Evolutionary conservation across 1,284 basidiomycete species (phyloP).

Genomic region (Athelia sp.): DNA sequence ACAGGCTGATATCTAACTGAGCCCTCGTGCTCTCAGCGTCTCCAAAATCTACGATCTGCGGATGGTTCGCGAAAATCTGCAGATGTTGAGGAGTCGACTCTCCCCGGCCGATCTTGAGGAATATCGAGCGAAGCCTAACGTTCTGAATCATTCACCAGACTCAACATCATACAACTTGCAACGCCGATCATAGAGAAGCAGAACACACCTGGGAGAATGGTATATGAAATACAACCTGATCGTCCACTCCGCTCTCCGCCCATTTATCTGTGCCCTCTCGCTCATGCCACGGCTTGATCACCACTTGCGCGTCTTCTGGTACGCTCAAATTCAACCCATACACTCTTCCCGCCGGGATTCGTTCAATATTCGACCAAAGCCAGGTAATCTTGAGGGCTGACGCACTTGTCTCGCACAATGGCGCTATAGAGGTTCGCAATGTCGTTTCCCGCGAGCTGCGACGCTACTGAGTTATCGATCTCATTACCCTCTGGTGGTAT

Average conservation of each 20-base stretch:
- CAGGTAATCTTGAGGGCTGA: constrained; percentile 20
- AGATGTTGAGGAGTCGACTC: constrained; percentile 62
- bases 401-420: constrained; percentile 68
- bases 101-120: constrained; percentile 74
- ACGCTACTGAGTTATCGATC: constrained; percentile 17
- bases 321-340: constrained; percentile 73
- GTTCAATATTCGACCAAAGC: too few relatives aligned
- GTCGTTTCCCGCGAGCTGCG: constrained; percentile 34
- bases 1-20: constrained; percentile 64
- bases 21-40: constrained; percentile 65
- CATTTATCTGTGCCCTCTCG: constrained; percentile 62
- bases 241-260: constrained; percentile 73
- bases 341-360: constrained; percentile 41
- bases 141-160: constrained; percentile 31
- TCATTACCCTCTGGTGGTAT: neutral
- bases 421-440: constrained; percentile 53
- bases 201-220: constrained; percentile 49
- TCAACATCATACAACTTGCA: too few relatives aligned
- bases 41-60: constrained; percentile 70
- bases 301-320: constrained; percentile 67
- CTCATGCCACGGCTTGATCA: constrained; percentile 79
- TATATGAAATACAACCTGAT: constrained; percentile 77
- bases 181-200: neutral
- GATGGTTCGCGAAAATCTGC: constrained; percentile 64
- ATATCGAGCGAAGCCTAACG: constrained; percentile 66